These are phyloP conservation scores for Oryza australiensis DNA, from an alignment of 176 grass and related monocot species.

Conservation along the genomic window DNA sequence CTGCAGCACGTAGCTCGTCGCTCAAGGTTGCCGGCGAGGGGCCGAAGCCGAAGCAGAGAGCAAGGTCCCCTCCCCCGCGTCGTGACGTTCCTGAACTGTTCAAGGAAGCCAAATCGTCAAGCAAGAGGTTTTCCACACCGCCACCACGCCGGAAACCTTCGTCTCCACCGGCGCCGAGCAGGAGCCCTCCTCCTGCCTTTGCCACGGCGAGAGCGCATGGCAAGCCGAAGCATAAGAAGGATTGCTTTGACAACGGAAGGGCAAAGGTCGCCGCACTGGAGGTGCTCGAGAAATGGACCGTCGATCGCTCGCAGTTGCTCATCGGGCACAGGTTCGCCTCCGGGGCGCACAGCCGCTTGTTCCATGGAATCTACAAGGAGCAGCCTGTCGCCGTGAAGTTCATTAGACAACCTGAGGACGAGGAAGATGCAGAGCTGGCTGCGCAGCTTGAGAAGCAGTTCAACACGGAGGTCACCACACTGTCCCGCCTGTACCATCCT, in stretches of 20 bases:
- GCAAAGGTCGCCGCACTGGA: constrained; percentile 51
- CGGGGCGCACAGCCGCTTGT: constrained; percentile 75
- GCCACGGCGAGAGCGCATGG: constrained; percentile 11
- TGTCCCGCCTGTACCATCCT: constrained; percentile 67
- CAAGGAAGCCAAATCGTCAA: constrained; percentile 61
- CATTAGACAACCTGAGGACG: constrained; percentile 55
- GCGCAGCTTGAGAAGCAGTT: constrained; percentile 84
- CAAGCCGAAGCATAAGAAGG: constrained; percentile 58
- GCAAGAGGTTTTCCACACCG: constrained; percentile 75
- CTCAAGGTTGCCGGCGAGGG: not conserved
- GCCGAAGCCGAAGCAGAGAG: constrained; percentile 43
- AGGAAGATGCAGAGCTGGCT: constrained; percentile 65
- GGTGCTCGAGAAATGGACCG: constrained; percentile 50
- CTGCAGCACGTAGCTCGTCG: constrained; percentile 18
- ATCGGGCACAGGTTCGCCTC: constrained; percentile 68
- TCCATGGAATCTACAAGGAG: constrained; percentile 75
- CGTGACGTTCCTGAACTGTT: constrained; percentile 60
- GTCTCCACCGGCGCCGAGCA: not conserved
- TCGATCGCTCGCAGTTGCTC: constrained; percentile 71
- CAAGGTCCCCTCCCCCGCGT: constrained; percentile 58
- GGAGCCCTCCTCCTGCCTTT: not conserved
- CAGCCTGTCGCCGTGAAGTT: constrained; percentile 79
- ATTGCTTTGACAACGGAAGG: constrained; percentile 44
- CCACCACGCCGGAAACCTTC: constrained; percentile 55
- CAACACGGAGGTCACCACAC: constrained; percentile 63